Percentiles rank a stretch among this genome's conserved stretches.
phyloP scores from a whole-genome alignment of 2,329 filamentous ascomycete genomes.

The Sporothrix phasma region DNA sequence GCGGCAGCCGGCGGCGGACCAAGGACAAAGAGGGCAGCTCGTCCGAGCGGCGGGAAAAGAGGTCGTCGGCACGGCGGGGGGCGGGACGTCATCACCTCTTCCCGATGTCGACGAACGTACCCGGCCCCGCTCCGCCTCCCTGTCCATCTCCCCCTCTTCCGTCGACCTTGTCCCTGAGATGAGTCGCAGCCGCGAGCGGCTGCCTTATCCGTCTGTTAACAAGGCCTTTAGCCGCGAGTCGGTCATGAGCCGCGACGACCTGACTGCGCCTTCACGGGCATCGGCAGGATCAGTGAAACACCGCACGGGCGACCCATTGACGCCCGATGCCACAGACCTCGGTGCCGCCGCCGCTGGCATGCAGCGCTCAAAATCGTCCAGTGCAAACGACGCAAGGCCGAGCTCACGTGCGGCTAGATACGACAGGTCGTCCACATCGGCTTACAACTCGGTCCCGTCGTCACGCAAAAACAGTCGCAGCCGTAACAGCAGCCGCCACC shows the following conservation, averaged over 20 bases:
- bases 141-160: constrained; percentile 5
- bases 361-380: constrained; percentile 37
- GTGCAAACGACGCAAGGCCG: constrained; percentile 3
- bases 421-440: constrained; percentile 17
- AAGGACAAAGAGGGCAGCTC: constrained; percentile 6
- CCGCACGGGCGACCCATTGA: constrained; percentile 39
- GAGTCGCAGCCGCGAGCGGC: constrained; percentile 34
- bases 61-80: not conserved
- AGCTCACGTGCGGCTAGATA: not conserved
- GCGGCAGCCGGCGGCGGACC: not conserved
- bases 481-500: constrained; percentile 26
- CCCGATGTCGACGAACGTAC: constrained; percentile 1
- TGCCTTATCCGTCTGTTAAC: constrained; percentile 75
- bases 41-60: constrained; percentile 6
- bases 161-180: constrained; percentile 40
- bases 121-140: constrained; percentile 1
- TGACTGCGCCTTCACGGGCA: constrained; percentile 26
- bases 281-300: constrained; percentile 9
- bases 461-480: constrained; percentile 32
- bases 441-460: constrained; percentile 24
- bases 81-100: not conserved
- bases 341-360: constrained; percentile 36
- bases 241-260: constrained; percentile 52
- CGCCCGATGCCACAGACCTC: constrained; percentile 63
- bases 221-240: constrained; percentile 87